Base-by-base conservation (phyloP, 2,329 filamentous ascomycete species). In the Fusarium pseudoanthophilum region DNA sequence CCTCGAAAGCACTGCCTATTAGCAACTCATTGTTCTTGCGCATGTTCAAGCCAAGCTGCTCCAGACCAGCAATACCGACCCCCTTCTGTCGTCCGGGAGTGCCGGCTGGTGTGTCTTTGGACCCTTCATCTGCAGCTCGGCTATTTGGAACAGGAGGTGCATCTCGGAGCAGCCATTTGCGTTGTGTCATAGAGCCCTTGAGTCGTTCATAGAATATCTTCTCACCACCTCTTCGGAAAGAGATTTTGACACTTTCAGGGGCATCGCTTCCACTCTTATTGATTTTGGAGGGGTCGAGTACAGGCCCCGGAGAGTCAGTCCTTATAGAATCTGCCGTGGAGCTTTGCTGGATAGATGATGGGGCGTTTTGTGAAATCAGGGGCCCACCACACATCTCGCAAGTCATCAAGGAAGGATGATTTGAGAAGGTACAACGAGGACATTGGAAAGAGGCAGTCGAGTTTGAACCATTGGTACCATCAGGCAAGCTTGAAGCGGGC, bases 1-100 rank as follows among this genome's bases (percentile, higher is more conserved):
- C 96, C 80, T 98, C 95, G 78, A 99, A 99, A 0, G 96, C 95
- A 73, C 90, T 95, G 32, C 95, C 95, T 73, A 99, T 97, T 56
- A 98, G 92, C 15, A 94, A 84, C 81, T 98, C 95, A 77, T 98
- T 98, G 81, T 97, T 97, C 83, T 94, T 95, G 64, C 94, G 92
- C 78, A 95, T 90, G 76, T 95, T 93, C 11, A 95, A 83, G 1
- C 94, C 93, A 70, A 95, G 90, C 77, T 94, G 92, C 81, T 99
- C 96, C 4, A 99, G 87, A 1, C 95, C 95, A 15, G 95, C 95
- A 76, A 99, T 98, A 5, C 96, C 96, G 8, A 94, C 93, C 0
- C 92, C 90, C 73, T 92, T 93, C 51, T 84, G 64, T 81, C 80
- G 68, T 79, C 79, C 78, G 4, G 72, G 78, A 43, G 76, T 67